Percentiles rank a stretch among this genome's conserved stretches.
Conservation (phyloP, 345 rosid genomes). For the Citrus trifoliata region DNA sequence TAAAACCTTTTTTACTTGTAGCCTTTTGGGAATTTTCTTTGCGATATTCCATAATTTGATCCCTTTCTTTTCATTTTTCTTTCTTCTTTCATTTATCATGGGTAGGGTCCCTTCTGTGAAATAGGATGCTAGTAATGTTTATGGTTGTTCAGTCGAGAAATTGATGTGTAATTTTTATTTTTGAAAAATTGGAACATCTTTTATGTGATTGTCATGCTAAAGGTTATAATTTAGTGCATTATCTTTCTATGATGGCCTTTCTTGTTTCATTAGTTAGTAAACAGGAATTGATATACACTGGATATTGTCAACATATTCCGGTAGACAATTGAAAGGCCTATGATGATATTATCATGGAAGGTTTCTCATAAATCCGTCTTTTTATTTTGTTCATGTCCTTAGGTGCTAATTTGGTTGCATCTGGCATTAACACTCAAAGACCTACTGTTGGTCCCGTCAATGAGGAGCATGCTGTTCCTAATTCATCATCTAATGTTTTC, state of each 20-base stretch:
- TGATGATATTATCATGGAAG: background rate
- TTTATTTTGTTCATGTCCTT: conserved; percentile 5
- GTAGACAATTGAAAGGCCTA: background rate
- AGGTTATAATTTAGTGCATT: background rate
- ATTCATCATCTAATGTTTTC: conserved; percentile 36
- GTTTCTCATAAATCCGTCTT: background rate
- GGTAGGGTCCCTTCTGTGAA: background rate
- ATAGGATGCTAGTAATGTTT: background rate
- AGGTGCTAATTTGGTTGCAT: conserved; percentile 36
- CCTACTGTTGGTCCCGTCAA: conserved; percentile 25
- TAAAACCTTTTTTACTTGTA: background rate
- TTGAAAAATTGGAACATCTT: background rate
- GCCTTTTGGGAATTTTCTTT: background rate
- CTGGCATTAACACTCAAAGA: conserved; percentile 31
- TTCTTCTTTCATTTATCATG: background rate
- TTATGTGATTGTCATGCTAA: background rate
- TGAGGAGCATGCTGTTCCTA: conserved; percentile 25
- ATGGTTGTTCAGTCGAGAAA: conserved; percentile 2
- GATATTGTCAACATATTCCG: background rate
- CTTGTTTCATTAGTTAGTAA: background rate
- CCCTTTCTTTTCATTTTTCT: background rate
- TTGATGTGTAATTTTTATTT: background rate
- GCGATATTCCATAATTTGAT: background rate
- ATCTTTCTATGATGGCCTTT: background rate
- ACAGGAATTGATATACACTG: background rate